Evolutionary conservation across 2,329 filamentous ascomycete genomes (phyloP).

Genomic region (Aspergillus sp.): DNA sequence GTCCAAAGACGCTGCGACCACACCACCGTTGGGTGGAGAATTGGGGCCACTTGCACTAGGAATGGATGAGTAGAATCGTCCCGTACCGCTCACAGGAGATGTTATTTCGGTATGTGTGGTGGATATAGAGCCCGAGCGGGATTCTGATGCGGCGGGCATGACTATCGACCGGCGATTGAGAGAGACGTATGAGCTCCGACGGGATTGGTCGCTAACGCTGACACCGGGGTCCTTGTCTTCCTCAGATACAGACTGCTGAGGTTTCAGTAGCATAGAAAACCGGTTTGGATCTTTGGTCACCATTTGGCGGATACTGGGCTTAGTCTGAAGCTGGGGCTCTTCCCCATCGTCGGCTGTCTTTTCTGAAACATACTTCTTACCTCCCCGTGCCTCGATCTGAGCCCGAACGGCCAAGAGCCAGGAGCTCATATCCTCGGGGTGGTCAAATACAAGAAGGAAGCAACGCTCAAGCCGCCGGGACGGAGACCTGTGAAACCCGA

Average conservation of each 20-base stretch:
- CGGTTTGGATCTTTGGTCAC: constrained; percentile 40
- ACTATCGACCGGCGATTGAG: constrained; percentile 32
- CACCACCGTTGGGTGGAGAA: constrained; percentile 20
- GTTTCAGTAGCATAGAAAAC: constrained; percentile 34
- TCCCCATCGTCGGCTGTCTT: constrained; percentile 33
- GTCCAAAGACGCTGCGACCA: constrained; percentile 16
- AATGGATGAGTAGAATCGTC: constrained; percentile 22
- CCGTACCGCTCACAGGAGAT: constrained; percentile 11
- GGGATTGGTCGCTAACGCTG: constrained; percentile 26
- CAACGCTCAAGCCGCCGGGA: constrained; percentile 39
- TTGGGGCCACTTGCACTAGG: constrained; percentile 18
- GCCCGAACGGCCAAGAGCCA: constrained; percentile 50
- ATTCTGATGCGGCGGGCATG: constrained; percentile 22
- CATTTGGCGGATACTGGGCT: constrained; percentile 33
- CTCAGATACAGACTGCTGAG: constrained; percentile 25
- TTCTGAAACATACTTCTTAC: constrained; percentile 46
- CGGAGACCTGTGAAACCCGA: constrained; percentile 41
- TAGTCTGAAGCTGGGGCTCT: constrained; percentile 29
- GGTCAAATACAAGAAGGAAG: constrained; percentile 47
- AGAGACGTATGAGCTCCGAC: constrained; percentile 32
- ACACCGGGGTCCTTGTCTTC: constrained; percentile 29
- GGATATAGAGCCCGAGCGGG: constrained; percentile 32
- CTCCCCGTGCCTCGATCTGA: constrained; percentile 50
- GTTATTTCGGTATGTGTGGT: constrained; percentile 30
- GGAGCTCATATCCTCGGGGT: constrained; percentile 46